Evolutionary conservation across 208 protist genomes (phyloP), one percentile per base, ranked within the genome.

Genomic region (Naegleria lovaniensis): DNA sequence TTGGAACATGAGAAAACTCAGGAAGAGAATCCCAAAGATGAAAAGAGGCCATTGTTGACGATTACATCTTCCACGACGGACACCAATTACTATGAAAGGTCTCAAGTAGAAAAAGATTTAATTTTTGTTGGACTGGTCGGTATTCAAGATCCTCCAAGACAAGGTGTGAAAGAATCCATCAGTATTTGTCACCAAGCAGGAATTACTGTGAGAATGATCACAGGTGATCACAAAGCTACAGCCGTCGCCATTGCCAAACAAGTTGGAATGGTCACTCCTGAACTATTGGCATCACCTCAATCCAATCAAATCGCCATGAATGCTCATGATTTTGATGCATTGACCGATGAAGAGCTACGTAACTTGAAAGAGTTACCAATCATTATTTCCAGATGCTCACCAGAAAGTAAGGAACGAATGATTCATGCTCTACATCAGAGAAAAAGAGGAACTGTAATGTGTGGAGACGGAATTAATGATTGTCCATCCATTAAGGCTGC

Each of bases 401-500:
- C 96, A 41, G 95, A 96, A 90, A 96, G 94, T 75, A 97, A 97
- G 93, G 95, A 97, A 90, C 95, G 95, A 93, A 97, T 97, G 95
- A 96, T 97, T 91, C 94, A 97, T 86, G 94, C 94, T 15, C 94
- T 97, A 75, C 96, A 97, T 91, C 93, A 93, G 38, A 95, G 95
- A 59, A 94, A 94, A 76, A 90, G 92, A 43, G 93, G 96, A 38
- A 94, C 95, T 75, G 96, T 96, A 76, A 97, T 97, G 96, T 97
- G 96, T 0, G 96, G 97, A 19, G 96, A 98, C 92, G 96, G 96
- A 48, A 95, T 97, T 40, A 98, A 98, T 91, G 96, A 97, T 91
- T 94, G 95, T 86, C 95, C 96, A 0, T 96, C 96, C n/a, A 94
- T 98, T 22, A 97, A 96, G 83, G 91, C 95, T 76, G 96, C 96